Conservation (phyloP, 2,329 filamentous ascomycete genomes). For the Pyricularia sp. region DNA sequence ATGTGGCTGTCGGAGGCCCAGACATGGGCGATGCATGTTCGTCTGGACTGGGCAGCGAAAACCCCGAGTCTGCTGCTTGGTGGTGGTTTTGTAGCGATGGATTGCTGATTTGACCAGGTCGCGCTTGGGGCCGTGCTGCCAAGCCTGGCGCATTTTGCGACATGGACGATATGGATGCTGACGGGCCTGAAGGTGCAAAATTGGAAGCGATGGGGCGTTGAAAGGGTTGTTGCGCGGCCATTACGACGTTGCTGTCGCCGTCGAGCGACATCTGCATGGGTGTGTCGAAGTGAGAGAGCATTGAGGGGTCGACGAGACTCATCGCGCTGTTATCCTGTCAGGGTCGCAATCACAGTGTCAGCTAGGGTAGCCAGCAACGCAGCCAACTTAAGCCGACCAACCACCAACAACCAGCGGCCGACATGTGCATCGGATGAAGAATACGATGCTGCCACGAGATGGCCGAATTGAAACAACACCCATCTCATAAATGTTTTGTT, state of each 20-base stretch:
- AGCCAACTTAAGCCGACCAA: neutral
- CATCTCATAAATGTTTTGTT: neutral
- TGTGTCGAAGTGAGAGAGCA: conserved; percentile 22
- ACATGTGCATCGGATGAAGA: neutral
- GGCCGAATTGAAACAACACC: neutral
- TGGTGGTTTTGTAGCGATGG: neutral
- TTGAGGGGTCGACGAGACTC: conserved; percentile 31
- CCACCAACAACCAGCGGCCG: neutral
- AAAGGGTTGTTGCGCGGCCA: conserved; percentile 4
- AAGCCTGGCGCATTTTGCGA: neutral
- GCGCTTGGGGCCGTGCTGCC: neutral
- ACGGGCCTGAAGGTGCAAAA: neutral
- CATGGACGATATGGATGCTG: neutral
- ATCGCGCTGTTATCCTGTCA: conserved; percentile 27
- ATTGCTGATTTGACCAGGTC: neutral
- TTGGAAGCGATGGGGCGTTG: neutral
- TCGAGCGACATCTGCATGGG: conserved; percentile 35
- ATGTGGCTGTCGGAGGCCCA: neutral
- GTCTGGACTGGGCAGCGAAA: neutral
- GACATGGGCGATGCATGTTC: neutral
- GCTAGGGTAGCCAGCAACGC: neutral
- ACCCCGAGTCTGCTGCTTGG: neutral
- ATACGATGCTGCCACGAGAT: neutral
- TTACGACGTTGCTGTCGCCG: conserved; percentile 15
- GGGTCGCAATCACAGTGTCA: neutral